These are phyloP conservation scores for Cynanchum wilfordii DNA, from an alignment of 257 asterid genomes.

Conservation along the genomic window DNA sequence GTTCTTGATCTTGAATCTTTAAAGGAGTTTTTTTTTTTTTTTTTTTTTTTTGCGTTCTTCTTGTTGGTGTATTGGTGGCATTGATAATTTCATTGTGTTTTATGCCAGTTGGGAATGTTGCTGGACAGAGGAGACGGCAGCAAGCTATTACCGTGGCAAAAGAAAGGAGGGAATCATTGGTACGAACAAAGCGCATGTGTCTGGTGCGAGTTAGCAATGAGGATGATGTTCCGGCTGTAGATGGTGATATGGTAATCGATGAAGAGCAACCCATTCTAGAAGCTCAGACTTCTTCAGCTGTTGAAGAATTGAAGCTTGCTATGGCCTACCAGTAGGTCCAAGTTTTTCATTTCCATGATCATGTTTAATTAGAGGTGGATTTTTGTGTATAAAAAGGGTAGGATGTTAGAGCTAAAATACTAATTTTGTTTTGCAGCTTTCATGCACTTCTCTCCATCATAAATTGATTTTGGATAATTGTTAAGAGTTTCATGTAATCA, in stretches of 20 bases:
- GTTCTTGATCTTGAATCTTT: neutral
- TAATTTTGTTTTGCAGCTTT: neutral
- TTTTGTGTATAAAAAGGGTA: neutral
- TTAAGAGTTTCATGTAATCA: neutral
- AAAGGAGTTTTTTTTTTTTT: too few relatives aligned
- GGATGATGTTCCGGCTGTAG: conserved; percentile 28
- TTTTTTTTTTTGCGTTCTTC: too few relatives aligned
- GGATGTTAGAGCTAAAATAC: neutral
- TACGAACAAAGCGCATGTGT: conserved; percentile 86
- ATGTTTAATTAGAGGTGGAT: neutral
- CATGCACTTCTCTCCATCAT: neutral
- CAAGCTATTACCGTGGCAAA: conserved; percentile 69
- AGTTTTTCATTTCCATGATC: neutral
- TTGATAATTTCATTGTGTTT: conserved; percentile 10
- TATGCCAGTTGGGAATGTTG: conserved; percentile 67
- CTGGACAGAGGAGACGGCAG: conserved; percentile 78
- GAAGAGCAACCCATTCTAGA: conserved; percentile 68
- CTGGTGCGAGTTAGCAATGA: conserved; percentile 59
- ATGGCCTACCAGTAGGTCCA: conserved; percentile 60
- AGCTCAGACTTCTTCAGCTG: conserved; percentile 63
- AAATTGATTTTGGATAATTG: neutral
- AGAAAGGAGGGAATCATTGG: conserved; percentile 88
- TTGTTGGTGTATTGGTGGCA: neutral
- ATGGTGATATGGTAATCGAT: conserved; percentile 63
- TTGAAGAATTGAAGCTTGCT: conserved; percentile 60